phyloP scores from a whole-genome alignment of 805 yeast genomes.

The Myxozyma geophila region DNA sequence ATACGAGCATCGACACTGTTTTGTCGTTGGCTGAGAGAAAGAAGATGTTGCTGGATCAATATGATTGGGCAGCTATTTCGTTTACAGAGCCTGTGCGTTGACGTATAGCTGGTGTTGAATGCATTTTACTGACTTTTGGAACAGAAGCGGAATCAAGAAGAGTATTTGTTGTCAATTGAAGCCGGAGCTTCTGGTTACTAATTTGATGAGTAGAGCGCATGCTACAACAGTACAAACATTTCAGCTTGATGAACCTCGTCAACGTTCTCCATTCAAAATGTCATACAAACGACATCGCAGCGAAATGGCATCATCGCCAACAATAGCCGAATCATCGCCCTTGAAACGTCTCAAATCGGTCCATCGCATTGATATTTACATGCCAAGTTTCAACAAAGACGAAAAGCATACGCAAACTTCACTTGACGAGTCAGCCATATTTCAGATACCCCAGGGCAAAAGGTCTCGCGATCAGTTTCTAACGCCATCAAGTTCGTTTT shows the following conservation, averaged over 20 bases:
- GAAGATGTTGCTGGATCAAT: constrained; percentile 10
- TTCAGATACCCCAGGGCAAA: neutral
- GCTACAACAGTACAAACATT: too few relatives aligned
- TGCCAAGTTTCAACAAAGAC: neutral
- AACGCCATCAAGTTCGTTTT: constrained; percentile 1
- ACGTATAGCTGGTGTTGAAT: neutral
- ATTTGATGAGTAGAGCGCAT: too few relatives aligned
- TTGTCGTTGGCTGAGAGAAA: constrained; percentile 9
- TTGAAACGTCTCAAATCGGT: neutral
- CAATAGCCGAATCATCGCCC: neutral
- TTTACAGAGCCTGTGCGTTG: neutral
- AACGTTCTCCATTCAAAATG: neutral
- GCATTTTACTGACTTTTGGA: neutral
- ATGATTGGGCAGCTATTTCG: constrained; percentile 17
- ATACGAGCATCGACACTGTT: neutral
- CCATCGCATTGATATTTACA: neutral
- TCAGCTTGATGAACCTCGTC: neutral
- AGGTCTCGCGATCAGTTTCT: neutral
- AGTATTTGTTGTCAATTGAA: neutral
- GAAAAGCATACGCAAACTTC: neutral
- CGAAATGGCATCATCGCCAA: constrained; percentile 2
- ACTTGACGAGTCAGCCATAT: neutral
- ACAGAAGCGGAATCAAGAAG: neutral
- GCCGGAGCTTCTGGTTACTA: too few relatives aligned
- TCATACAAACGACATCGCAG: neutral